Percentiles rank a stretch among this genome's conserved stretches.
Evolutionary conservation across 2,329 filamentous ascomycete species (phyloP).

Genomic region (Epichloe sylvatica): DNA sequence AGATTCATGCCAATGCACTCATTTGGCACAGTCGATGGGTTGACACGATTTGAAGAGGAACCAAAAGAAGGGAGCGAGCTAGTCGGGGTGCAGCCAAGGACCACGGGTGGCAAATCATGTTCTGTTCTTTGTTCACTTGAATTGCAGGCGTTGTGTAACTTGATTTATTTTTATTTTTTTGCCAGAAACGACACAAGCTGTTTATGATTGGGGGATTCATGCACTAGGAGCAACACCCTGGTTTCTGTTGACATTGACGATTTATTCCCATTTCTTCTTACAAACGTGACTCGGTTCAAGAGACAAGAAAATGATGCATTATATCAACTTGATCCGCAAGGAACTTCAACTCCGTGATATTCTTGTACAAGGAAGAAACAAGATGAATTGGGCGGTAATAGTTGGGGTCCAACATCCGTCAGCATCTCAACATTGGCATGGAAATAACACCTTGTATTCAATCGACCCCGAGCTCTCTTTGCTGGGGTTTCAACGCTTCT

Average conservation of each 20-base stretch:
- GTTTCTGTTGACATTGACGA: not conserved
- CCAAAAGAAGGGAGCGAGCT: too few relatives aligned
- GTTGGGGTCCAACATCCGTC: too few relatives aligned
- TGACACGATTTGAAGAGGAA: too few relatives aligned
- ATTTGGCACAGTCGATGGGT: too few relatives aligned
- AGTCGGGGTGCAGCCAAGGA: too few relatives aligned
- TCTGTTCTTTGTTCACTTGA: not conserved
- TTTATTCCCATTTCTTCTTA: not conserved
- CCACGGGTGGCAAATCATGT: not conserved
- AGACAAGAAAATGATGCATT: not conserved
- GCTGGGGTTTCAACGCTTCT: conserved; percentile 18
- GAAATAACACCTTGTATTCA: too few relatives aligned
- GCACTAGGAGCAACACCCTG: not conserved
- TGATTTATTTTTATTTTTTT: not conserved
- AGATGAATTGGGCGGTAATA: too few relatives aligned
- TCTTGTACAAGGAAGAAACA: not conserved
- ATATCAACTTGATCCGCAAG: not conserved
- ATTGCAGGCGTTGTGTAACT: not conserved
- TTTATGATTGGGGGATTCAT: not conserved
- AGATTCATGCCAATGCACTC: too few relatives aligned
- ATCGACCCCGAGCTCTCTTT: too few relatives aligned
- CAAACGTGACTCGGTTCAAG: not conserved
- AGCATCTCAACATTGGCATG: too few relatives aligned
- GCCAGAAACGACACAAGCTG: not conserved
- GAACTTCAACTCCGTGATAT: not conserved